A percentile compares a stretch with the other conserved stretches of the same genome.
phyloP scores from a whole-genome alignment of 2,329 filamentous ascomycete species.

The Penicillium nordicum region DNA sequence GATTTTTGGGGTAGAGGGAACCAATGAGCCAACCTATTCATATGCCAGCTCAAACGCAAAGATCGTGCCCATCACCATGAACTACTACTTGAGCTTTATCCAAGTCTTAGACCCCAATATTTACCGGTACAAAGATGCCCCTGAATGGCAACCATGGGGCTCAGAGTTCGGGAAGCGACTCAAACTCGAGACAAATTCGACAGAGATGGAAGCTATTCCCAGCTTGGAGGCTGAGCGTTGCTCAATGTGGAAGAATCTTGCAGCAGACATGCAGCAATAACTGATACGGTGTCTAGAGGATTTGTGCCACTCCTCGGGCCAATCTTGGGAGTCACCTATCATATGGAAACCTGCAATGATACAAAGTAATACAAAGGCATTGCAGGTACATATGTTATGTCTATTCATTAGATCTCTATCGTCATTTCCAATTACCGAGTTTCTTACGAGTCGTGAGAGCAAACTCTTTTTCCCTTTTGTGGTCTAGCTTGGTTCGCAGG shows the following conservation, averaged over 20 bases:
- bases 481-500: background rate
- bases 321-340: background rate
- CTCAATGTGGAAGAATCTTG: constrained; percentile 16
- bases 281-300: no score
- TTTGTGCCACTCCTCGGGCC: background rate
- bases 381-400: background rate
- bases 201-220: constrained; percentile 20
- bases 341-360: background rate
- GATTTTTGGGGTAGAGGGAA: constrained; percentile 24
- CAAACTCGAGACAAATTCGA: constrained; percentile 20
- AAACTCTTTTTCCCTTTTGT: background rate
- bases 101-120: constrained; percentile 22
- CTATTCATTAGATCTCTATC: background rate
- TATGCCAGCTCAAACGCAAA: constrained; percentile 31
- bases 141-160: constrained; percentile 19
- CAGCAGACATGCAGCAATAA: constrained; percentile 18
- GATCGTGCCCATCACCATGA: constrained; percentile 25
- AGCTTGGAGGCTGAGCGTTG: constrained; percentile 13
- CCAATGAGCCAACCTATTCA: constrained; percentile 14
- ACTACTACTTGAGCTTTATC: constrained; percentile 27
- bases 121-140: constrained; percentile 15
- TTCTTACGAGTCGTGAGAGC: background rate
- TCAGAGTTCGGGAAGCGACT: constrained; percentile 13
- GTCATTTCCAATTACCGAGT: background rate
- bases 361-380: background rate